A percentile compares a stretch with the other conserved stretches of the same genome.
phyloP scores from a whole-genome alignment of 441 rosid genomes.

The Brassica hybrid region DNA sequence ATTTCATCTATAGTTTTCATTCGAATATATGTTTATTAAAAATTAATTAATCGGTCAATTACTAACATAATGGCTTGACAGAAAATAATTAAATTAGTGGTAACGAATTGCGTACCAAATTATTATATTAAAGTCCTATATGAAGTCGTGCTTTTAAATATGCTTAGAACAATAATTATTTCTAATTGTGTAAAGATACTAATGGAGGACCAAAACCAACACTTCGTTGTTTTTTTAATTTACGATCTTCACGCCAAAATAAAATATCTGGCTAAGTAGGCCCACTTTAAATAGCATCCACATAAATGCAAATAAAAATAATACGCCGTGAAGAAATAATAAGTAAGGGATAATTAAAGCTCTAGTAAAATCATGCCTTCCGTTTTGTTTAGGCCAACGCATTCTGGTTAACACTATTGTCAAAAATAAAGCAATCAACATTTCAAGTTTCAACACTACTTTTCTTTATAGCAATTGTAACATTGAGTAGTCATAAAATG shows the following conservation, averaged over 20 bases:
- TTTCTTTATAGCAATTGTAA: not conserved
- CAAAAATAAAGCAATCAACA: not conserved
- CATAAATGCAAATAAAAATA: constrained; percentile 2
- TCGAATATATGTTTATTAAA: not conserved
- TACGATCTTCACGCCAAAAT: constrained; percentile 25
- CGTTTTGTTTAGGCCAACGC: not conserved
- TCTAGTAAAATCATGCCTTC: not conserved
- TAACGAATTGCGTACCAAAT: not conserved
- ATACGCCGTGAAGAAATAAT: not conserved
- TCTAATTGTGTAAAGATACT: not conserved
- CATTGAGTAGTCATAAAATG: not conserved
- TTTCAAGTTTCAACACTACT: not conserved
- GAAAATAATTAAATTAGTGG: not conserved
- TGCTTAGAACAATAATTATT: constrained; percentile 11
- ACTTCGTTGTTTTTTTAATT: constrained; percentile 13
- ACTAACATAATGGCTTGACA: not conserved
- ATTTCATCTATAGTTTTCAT: not conserved
- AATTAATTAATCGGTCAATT: not conserved
- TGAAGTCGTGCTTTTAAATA: constrained; percentile 26
- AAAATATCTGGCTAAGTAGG: constrained; percentile 10
- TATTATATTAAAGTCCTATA: not conserved
- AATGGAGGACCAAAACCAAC: constrained; percentile 23
- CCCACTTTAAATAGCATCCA: constrained; percentile 4
- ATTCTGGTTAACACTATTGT: not conserved
- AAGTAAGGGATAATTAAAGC: not conserved